Evolutionary conservation across 495 filamentous ascomycete species (phyloP), one percentile per base, ranked within the genome.

Genomic region (Aspergillus conjunctus): DNA sequence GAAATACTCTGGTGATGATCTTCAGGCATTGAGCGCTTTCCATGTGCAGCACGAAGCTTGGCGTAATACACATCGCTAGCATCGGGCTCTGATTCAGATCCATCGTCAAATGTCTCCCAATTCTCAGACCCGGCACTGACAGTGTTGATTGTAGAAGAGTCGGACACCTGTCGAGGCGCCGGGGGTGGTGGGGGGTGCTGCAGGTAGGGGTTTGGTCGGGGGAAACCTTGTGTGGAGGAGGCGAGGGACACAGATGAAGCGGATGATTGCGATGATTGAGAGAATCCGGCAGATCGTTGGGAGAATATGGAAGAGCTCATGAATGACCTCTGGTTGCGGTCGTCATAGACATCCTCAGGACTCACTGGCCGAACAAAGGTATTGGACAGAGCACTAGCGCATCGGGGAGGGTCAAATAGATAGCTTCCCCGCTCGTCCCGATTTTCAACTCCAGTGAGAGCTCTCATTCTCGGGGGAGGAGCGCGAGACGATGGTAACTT

Each of bases 101-200:
- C 84, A 70, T 91, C 88, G 63, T 91, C 89, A 61, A 92, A 96
- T 21, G 91, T 95, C 77, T 97, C 92, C 92, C 92, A 97, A 71
- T 97, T 97, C 74, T 96, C 92, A 0, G 90, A 93, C 3, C 91
- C 91, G 11, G 89, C 88, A 3, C 87, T 81, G 4, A 76, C 79
- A 1, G 88, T 91, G 61, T 81, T 84, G 31, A 77, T 70, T 15
- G 82, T 82, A 3, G 86, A 89, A 9, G 86, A 84, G 59, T 84
- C 87, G 4, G 90, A 92, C n/a, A 87, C 86, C 62, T 92, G 88
- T 58, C 90, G 77, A 33, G 77, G 80, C 17, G 81, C 79, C 30
- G 82, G 79, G 11, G 77, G 74, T 30, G 81, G 78, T 46, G 78
- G 79, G 18, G 77, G 76, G 17, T 71, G 72, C 20, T 73, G 67